Evolutionary conservation across 1,139 yeast genomes (phyloP), one percentile per base, ranked within the genome.

Genomic region (Hemisphaericaspora xylanilytica): DNA sequence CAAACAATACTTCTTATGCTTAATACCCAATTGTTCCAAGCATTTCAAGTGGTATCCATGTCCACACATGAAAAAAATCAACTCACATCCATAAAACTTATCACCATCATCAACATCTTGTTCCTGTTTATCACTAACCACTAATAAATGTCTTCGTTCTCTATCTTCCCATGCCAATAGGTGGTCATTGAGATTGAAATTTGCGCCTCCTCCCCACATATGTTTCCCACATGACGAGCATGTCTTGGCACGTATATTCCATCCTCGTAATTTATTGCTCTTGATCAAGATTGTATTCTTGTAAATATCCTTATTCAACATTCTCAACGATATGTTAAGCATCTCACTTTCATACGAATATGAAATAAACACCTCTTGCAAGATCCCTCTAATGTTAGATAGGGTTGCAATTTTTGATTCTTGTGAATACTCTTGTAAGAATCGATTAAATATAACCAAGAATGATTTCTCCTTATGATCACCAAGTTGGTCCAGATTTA

Each of bases 31-130:
- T 24, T 50, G 53, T 15, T 52, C 57, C 40, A 86, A 62, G 52
- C 96, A 87, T 15, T 63, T 63, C 14, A 63, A 52, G 55, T 88
- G 96, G 53, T 83, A 87, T 0, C 82, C 80, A 59, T 88, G 96
- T 3, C 69, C 49, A 49, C 76, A 70, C 43, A 60, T 60, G 52
- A 70, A 70, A 26, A 64, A 55, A 0, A 63, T 53, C 30, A 69
- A 43, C 36, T 55, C 55, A 31, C 56, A 52, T 31, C 52, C 52
- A 17, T 44, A 41, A 40, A 43, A 51, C 26, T 40, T 20, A 6
- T 20, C 32, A 8, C 30, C 33, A 3, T 25, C 35, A 5, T 9
- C 35, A 13, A 36, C 34, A 18, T 30, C 30, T 12, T 37, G 22
- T 24, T 38, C 35, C 10, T 34, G 30, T 24, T 31, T 18, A 27